Evolutionary conservation across 139 green algal genomes (phyloP).

Genomic region (Ulvella scutata): DNA sequence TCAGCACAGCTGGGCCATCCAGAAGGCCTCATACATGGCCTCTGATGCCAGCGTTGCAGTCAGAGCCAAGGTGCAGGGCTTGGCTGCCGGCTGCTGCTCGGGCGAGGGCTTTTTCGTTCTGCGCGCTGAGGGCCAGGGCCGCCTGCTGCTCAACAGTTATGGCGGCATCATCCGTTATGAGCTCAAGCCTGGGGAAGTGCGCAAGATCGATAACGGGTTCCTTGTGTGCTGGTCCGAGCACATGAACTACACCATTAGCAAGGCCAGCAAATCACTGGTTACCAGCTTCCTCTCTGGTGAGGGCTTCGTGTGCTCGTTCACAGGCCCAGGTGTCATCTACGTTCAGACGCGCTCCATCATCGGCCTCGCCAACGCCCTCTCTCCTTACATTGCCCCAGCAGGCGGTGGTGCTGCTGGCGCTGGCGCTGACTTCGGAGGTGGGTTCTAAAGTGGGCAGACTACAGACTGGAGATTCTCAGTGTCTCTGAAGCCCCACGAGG

Average conservation of each 20-base stretch:
- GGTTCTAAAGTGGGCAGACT: no score
- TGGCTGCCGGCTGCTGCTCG: constrained; percentile 15
- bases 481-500: no score
- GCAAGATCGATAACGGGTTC: constrained; percentile 16
- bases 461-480: no score
- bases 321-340: constrained; percentile 14
- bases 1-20: constrained; percentile 8
- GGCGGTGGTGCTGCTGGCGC: constrained; percentile 3
- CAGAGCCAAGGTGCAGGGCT: constrained; percentile 8
- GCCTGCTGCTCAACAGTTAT: constrained; percentile 22
- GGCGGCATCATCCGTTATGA: constrained; percentile 24
- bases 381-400: constrained; percentile 8
- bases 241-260: constrained; percentile 17
- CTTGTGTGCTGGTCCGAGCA: constrained; percentile 16
- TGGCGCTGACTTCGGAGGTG: background rate
- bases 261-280: constrained; percentile 6
- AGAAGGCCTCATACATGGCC: constrained; percentile 18
- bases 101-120: constrained; percentile 23
- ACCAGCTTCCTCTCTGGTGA: constrained; percentile 14
- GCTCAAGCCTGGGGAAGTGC: constrained; percentile 13
- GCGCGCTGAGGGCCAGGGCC: constrained; percentile 10
- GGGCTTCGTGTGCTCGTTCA: constrained; percentile 12
- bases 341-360: constrained; percentile 19
- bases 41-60: constrained; percentile 13
- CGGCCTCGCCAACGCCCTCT: constrained; percentile 9